phyloP scores from a whole-genome alignment of 768 basidiomycete species.

The Trametes gibbosa region DNA sequence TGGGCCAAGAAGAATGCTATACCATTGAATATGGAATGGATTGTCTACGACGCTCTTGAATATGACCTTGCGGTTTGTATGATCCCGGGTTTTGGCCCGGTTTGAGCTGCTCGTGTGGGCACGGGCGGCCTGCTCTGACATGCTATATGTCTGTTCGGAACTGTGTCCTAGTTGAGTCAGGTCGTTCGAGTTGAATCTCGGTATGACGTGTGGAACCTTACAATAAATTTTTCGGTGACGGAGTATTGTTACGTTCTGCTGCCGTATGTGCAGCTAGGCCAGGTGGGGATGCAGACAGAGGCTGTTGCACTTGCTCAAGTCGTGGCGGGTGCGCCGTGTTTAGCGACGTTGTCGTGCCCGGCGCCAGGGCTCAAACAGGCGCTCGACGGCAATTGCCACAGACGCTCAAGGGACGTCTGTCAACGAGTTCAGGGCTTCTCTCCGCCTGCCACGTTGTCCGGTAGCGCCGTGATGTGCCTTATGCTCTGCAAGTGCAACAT shows the following conservation, averaged over 20 bases:
- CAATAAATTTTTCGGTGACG: not conserved
- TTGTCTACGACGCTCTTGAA: slow-evolving; percentile 73
- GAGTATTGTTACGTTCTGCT: not conserved
- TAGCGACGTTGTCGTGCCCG: no score
- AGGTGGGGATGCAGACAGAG: not conserved
- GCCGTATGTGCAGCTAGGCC: not conserved
- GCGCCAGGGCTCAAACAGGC: no score
- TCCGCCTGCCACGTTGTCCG: no score
- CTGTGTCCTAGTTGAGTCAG: no score
- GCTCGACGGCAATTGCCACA: no score
- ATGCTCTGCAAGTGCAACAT: no score
- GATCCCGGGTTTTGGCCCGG: slow-evolving; percentile 48
- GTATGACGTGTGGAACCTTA: not conserved
- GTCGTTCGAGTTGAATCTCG: not conserved
- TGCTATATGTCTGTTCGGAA: slow-evolving; percentile 21
- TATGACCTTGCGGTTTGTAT: slow-evolving; percentile 54
- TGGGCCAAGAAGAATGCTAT: slow-evolving; percentile 3
- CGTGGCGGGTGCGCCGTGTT: no score
- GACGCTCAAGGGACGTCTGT: no score
- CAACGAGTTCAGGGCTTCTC: no score
- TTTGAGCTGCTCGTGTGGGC: slow-evolving; percentile 60
- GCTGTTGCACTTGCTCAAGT: not conserved
- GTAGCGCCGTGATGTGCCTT: no score
- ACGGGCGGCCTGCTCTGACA: slow-evolving; percentile 51
- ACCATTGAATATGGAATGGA: slow-evolving; percentile 73